phyloP scores from a whole-genome alignment of 306 rosid genomes.

The Vicia sativa region DNA sequence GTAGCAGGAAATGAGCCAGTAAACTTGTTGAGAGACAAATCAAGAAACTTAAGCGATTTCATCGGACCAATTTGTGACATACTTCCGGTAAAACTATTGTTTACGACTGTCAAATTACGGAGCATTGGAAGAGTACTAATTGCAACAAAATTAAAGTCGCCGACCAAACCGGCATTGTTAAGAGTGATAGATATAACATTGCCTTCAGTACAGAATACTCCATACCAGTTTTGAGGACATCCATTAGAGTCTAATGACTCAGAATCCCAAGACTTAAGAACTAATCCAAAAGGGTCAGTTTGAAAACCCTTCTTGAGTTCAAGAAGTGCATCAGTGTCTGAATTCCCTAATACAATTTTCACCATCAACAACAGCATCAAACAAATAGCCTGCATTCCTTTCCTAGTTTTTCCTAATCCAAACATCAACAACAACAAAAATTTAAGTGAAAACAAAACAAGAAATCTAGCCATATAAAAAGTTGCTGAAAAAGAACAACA shows the following conservation, averaged over 20 bases:
- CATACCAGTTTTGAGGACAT: slow-evolving; percentile 75
- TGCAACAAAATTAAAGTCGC: slow-evolving; percentile 63
- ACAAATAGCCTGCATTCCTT: slow-evolving; percentile 70
- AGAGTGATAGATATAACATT: slow-evolving; percentile 59
- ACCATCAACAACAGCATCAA: slow-evolving; percentile 50
- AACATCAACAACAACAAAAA: slow-evolving; percentile 33
- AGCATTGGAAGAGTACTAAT: slow-evolving; percentile 63
- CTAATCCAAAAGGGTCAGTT: slow-evolving; percentile 59
- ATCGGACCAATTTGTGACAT: slow-evolving; percentile 44
- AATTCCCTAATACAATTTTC: slow-evolving; percentile 53
- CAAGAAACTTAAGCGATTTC: slow-evolving; percentile 58
- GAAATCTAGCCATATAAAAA: too few species aligned
- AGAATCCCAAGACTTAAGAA: slow-evolving; percentile 70
- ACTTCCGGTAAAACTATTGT: slow-evolving; percentile 69
- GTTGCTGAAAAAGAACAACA: too few species aligned
- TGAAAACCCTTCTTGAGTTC: slow-evolving; percentile 67
- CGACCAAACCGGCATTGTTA: slow-evolving; percentile 63
- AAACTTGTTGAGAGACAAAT: slow-evolving; percentile 68
- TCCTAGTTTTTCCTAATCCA: slow-evolving; percentile 46
- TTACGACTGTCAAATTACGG: slow-evolving; percentile 59
- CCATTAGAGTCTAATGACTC: slow-evolving; percentile 67
- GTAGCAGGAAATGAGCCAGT: slow-evolving; percentile 50
- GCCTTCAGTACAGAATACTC: slow-evolving; percentile 59
- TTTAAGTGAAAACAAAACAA: too few species aligned
- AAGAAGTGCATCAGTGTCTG: slow-evolving; percentile 67